phyloP scores from a whole-genome alignment of 2,329 filamentous ascomycete genomes.

The Arthrinium puccinioides region DNA sequence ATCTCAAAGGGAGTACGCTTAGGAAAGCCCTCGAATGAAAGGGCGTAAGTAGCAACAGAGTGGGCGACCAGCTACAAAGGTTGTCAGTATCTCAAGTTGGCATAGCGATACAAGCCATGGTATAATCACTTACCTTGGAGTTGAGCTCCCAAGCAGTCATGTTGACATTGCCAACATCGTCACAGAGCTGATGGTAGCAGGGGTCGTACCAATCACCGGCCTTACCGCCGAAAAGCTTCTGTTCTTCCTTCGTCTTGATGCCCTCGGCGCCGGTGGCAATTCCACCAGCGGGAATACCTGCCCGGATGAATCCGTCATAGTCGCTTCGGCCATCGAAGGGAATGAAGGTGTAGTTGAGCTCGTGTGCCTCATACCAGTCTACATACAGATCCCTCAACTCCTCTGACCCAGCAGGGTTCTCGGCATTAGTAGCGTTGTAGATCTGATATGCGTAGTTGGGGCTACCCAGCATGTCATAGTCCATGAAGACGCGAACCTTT shows the following conservation, averaged over 20 bases:
- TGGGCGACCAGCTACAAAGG: slow-evolving; percentile 64
- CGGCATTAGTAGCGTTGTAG: slow-evolving; percentile 64
- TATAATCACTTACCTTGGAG: slow-evolving; percentile 39
- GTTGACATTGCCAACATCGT: slow-evolving; percentile 51
- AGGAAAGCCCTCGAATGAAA: slow-evolving; percentile 59
- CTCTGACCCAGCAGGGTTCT: slow-evolving; percentile 63
- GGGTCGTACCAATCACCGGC: slow-evolving; percentile 54
- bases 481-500: slow-evolving; percentile 60
- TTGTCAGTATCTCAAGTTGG: too few relatives aligned
- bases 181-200: slow-evolving; percentile 57
- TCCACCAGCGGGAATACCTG: slow-evolving; percentile 67
- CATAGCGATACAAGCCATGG: slow-evolving; percentile 9
- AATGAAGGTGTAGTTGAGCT: slow-evolving; percentile 61
- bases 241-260: slow-evolving; percentile 63
- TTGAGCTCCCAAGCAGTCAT: slow-evolving; percentile 54
- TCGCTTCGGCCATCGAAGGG: slow-evolving; percentile 75
- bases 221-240: slow-evolving; percentile 60
- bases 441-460: slow-evolving; percentile 62
- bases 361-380: slow-evolving; percentile 56
- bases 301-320: slow-evolving; percentile 69
- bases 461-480: slow-evolving; percentile 64
- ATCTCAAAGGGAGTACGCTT: slow-evolving; percentile 32
- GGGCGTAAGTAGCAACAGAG: slow-evolving; percentile 63
- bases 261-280: slow-evolving; percentile 74
- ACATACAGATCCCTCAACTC: slow-evolving; percentile 62